A percentile compares a stretch with the other conserved stretches of the same genome.
These are phyloP conservation scores for Clavispora vitiphila DNA, from an alignment of 805 yeast species.

Conservation along the genomic window DNA sequence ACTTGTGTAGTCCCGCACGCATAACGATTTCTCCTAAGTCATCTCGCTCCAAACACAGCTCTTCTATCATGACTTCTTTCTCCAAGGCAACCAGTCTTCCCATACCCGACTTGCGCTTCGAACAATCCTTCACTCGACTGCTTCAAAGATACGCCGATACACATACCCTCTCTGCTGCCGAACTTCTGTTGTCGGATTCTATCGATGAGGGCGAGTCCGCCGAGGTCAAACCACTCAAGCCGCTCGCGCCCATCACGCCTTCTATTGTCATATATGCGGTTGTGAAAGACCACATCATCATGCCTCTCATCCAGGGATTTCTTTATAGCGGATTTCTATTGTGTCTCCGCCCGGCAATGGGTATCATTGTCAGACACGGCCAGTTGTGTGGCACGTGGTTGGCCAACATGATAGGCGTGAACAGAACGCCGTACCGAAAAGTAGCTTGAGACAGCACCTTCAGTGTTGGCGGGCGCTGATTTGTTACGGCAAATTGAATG, in stretches of 20 bases:
- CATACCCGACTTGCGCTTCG: constrained; percentile 65
- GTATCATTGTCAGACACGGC: constrained; percentile 20
- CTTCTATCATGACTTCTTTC: neutral
- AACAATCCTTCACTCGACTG: constrained; percentile 47
- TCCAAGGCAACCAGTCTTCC: constrained; percentile 9
- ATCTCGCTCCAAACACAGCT: too few species aligned
- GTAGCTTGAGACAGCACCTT: neutral
- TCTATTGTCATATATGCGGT: constrained; percentile 44
- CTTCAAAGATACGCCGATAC: constrained; percentile 26
- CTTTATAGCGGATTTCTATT: constrained; percentile 40
- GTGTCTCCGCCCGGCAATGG: constrained; percentile 31
- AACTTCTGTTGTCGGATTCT: constrained; percentile 10
- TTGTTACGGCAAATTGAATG: too few species aligned
- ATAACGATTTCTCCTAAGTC: too few species aligned
- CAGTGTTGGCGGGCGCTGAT: too few species aligned
- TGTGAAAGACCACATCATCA: constrained; percentile 44
- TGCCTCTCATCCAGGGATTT: constrained; percentile 53
- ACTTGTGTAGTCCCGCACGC: too few species aligned
- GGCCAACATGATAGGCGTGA: constrained; percentile 17
- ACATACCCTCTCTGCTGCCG: constrained; percentile 14
- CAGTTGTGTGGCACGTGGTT: constrained; percentile 25
- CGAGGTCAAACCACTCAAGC: too few species aligned
- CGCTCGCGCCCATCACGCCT: constrained; percentile 39
- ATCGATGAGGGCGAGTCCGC: neutral
- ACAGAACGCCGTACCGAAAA: neutral